Percentiles rank a stretch among this genome's conserved stretches.
Evolutionary conservation across 306 rosid genomes (phyloP).

Genomic region (Astragalus membranaceus): DNA sequence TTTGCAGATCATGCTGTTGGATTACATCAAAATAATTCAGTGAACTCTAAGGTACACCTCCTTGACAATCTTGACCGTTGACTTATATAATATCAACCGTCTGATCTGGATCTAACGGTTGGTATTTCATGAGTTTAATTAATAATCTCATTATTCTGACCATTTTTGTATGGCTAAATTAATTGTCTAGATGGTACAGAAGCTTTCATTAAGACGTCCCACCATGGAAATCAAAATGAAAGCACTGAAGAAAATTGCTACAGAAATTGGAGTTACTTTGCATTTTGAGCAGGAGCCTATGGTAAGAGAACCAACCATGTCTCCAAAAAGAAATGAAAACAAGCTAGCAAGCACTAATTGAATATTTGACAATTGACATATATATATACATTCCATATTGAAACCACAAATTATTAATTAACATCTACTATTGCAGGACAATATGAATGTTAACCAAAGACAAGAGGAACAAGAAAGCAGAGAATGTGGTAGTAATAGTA

Average conservation of each 20-base stretch:
- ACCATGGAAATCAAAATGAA: conserved; percentile 36
- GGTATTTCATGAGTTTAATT: not conserved
- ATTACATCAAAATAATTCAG: conserved; percentile 41
- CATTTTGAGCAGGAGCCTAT: conserved; percentile 31
- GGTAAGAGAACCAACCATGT: conserved; percentile 20
- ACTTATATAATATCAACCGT: not conserved
- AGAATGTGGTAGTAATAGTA: not conserved
- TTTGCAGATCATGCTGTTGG: conserved; percentile 46
- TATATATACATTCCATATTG: not conserved
- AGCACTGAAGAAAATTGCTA: conserved; percentile 38
- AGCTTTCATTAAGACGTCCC: conserved; percentile 29
- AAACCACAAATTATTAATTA: not conserved
- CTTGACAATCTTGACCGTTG: too few relatives aligned
- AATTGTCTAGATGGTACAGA: conserved; percentile 46
- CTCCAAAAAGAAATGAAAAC: too few relatives aligned
- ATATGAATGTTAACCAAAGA: conserved; percentile 13
- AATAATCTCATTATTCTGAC: not conserved
- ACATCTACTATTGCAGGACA: conserved; percentile 27
- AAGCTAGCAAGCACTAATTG: not conserved
- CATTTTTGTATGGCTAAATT: conserved; percentile 4
- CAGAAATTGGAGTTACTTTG: conserved; percentile 43
- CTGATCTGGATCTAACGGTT: too few relatives aligned
- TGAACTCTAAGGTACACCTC: conserved; percentile 40
- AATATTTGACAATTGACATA: too few relatives aligned
- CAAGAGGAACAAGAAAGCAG: conserved; percentile 15